A percentile compares a stretch with the other conserved stretches of the same genome.
Evolutionary conservation across 1,284 basidiomycete species (phyloP).

Genomic region (Ustilago hordei): DNA sequence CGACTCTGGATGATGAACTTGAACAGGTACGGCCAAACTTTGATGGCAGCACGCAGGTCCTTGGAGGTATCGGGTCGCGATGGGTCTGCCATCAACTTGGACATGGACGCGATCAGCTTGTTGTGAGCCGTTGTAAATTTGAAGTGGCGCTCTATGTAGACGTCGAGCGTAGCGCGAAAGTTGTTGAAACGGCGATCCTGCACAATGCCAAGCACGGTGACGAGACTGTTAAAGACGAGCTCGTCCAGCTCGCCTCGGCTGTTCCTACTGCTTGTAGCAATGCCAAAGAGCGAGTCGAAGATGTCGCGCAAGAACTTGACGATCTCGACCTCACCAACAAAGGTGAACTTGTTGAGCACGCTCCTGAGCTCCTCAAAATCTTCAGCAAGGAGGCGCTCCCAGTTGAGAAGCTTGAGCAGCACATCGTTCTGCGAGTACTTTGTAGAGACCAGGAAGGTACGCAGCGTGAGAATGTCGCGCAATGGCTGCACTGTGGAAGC

Average conservation of each 20-base stretch:
- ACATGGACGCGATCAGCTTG: constrained; percentile 76
- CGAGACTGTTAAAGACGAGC: constrained; percentile 88
- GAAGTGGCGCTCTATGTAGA: constrained; percentile 93
- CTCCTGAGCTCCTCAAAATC: constrained; percentile 78
- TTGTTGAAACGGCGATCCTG: constrained; percentile 87
- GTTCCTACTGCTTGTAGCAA: constrained; percentile 82
- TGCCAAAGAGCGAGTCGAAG: constrained; percentile 92
- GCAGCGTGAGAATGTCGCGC: constrained; percentile 82
- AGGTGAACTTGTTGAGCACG: constrained; percentile 86
- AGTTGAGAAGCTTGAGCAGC: constrained; percentile 83
- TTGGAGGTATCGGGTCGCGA: constrained; percentile 80
- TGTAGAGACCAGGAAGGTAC: constrained; percentile 91
- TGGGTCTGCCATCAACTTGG: constrained; percentile 81
- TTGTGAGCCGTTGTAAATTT: constrained; percentile 63
- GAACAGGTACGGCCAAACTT: constrained; percentile 97
- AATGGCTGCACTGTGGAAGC: constrained; percentile 60
- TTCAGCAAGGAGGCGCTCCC: constrained; percentile 74
- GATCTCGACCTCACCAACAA: constrained; percentile 79
- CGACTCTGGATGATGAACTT: constrained; percentile 89
- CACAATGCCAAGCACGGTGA: constrained; percentile 83
- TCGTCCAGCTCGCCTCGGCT: constrained; percentile 83
- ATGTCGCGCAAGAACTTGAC: constrained; percentile 92
- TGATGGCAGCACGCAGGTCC: constrained; percentile 85
- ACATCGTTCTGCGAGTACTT: constrained; percentile 91
- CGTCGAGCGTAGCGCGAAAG: constrained; percentile 90